Evolutionary conservation across 306 rosid species (phyloP).

Genomic region (Vigna nakashimae): DNA sequence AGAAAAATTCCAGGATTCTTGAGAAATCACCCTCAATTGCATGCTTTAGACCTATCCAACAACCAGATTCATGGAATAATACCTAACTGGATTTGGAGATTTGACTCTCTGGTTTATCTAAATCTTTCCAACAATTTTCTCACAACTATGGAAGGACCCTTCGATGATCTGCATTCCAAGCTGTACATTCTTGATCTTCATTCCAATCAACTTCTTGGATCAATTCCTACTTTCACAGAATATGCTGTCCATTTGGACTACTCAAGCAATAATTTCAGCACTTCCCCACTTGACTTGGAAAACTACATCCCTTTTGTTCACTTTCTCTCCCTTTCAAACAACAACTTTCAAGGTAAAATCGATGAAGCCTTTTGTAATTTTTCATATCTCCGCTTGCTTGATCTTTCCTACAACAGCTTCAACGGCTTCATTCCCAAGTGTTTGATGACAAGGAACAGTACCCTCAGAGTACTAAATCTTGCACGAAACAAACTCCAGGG

Average conservation of each 20-base stretch:
- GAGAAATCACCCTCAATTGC: constrained; percentile 38
- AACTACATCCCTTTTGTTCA: not conserved
- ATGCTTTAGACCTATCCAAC: constrained; percentile 44
- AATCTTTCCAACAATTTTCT: constrained; percentile 68
- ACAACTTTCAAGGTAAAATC: constrained; percentile 18
- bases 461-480: constrained; percentile 33
- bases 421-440: constrained; percentile 42
- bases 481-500: constrained; percentile 41
- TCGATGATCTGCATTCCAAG: not conserved
- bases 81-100: constrained; percentile 70
- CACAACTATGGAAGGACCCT: constrained; percentile 39
- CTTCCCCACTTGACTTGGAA: constrained; percentile 29
- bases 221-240: constrained; percentile 17
- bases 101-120: not conserved
- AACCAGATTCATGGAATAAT: constrained; percentile 54
- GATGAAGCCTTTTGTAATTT: constrained; percentile 38
- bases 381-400: constrained; percentile 36
- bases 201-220: constrained; percentile 56
- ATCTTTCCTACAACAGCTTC: constrained; percentile 48
- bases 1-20: constrained; percentile 47
- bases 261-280: constrained; percentile 50
- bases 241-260: constrained; percentile 28
- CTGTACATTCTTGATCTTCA: constrained; percentile 47
- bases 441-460: not conserved
- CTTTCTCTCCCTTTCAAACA: constrained; percentile 35